Conservation (phyloP, 2,329 filamentous ascomycete species). For the Clonostachys byssicola region DNA sequence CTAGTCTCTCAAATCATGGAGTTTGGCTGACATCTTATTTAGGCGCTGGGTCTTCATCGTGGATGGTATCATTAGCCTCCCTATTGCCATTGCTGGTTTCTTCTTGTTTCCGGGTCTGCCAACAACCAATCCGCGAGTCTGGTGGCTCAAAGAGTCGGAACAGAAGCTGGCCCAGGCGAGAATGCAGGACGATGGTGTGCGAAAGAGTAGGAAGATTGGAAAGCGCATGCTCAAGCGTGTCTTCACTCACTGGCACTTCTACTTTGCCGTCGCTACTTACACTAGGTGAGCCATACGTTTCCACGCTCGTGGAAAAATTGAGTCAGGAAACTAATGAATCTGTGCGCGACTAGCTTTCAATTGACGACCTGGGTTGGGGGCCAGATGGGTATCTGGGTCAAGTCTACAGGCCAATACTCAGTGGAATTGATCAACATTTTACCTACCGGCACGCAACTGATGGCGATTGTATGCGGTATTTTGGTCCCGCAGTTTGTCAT, state of each 20-base stretch:
- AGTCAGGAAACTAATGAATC: too few species aligned
- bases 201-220: conserved; percentile 26
- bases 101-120: conserved; percentile 36
- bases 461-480: conserved; percentile 52
- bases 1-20: background rate
- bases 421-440: conserved; percentile 38
- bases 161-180: conserved; percentile 60
- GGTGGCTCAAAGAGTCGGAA: conserved; percentile 47
- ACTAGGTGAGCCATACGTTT: conserved; percentile 15
- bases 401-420: conserved; percentile 24
- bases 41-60: conserved; percentile 40
- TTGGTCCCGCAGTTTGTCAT: conserved; percentile 60
- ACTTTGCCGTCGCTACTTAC: conserved; percentile 31
- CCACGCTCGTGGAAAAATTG: too few species aligned
- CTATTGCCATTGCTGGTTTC: conserved; percentile 22
- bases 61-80: conserved; percentile 27
- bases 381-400: conserved; percentile 36
- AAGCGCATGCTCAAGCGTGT: conserved; percentile 29
- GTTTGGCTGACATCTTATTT: conserved; percentile 37
- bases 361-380: conserved; percentile 29
- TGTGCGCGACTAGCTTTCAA: conserved; percentile 19
- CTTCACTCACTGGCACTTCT: conserved; percentile 35
- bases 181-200: conserved; percentile 56
- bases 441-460: conserved; percentile 45
- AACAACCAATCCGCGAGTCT: conserved; percentile 28